Evolutionary conservation across 2,329 filamentous ascomycete genomes (phyloP), one percentile per base, ranked within the genome.

Genomic region (Alternaria hordeiaustralica): DNA sequence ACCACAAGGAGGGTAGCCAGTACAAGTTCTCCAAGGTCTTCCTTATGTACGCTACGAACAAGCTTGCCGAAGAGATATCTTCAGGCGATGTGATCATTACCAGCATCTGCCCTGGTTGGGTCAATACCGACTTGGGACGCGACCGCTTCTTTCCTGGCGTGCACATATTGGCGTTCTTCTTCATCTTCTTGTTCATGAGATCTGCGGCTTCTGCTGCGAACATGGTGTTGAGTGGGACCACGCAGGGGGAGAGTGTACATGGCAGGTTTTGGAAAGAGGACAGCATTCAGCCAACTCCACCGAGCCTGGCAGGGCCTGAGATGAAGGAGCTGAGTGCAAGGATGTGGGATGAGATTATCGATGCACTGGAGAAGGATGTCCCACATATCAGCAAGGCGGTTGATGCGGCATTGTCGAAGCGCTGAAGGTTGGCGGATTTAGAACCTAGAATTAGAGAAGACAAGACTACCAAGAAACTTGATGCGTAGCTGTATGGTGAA

Each of bases 261-360:
- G 78, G 75, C 7, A 68, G 74, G 11, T 81, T 80, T 50, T 81
- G 78, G 77, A 70, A 78, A 55, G 66, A 75, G 41, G 78, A 80
- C 53, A 60, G 66, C 51, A 67, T 80, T 7, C 69, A 75, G 60
- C 75, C 78, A 11, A 53, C 74, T n/a, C 64, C 72, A 18, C 68
- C 70, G 18, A 71, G 71, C 60, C 46, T 81, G 33, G 60, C 68
- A 12, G 78, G 78, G 6, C 63, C 71, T 30, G 71, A 74, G 51
- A 79, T 79, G 60, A 74, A 75, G 61, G 69, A 71, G 44, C 57
- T 79, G 49, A 70, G 65, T 5, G 46, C 59, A 51, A 72, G 72
- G 26, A 63, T 80, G 11, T 80, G 78, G 73, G 54, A 69, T 13
- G 79, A 81, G 61, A 74, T 81, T 61, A 55, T 80, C 2, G 69